Evolutionary conservation across 2,329 filamentous ascomycete species (phyloP).

Genomic region (Trichoderma koningiopsis): DNA sequence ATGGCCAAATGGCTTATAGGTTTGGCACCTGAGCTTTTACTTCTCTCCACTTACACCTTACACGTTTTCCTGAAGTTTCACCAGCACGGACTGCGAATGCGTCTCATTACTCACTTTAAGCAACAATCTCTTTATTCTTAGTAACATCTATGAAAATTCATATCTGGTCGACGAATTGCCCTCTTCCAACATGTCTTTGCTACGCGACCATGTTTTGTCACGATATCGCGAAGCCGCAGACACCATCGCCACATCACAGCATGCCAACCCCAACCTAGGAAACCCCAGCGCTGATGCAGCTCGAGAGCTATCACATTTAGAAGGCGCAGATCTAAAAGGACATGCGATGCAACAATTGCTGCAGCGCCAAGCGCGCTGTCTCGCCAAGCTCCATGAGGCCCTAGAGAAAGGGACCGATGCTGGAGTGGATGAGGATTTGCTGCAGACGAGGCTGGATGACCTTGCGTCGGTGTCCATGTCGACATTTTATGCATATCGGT

Average conservation of each 20-base stretch:
- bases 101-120: neutral
- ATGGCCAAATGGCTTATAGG: neutral
- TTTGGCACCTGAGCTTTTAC: neutral
- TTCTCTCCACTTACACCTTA: neutral
- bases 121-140: neutral
- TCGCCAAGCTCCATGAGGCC: conserved; percentile 33
- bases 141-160: neutral
- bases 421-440: conserved; percentile 31
- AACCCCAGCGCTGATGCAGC: neutral
- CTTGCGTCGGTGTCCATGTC: conserved; percentile 61
- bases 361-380: conserved; percentile 33
- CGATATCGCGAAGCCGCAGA: conserved; percentile 33
- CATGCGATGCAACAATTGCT: conserved; percentile 36
- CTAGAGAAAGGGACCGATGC: neutral
- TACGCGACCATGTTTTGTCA: conserved; percentile 31
- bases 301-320: neutral
- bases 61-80: neutral
- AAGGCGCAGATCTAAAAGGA: conserved; percentile 18
- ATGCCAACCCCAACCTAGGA: neutral
- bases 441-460: conserved; percentile 54
- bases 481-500: conserved; percentile 71
- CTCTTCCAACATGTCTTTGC: conserved; percentile 28
- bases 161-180: neutral
- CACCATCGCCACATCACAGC: conserved; percentile 25
- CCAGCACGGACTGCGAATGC: neutral